Percentiles rank a stretch among this genome's conserved stretches.
phyloP scores from a whole-genome alignment of 2,329 filamentous ascomycete genomes.

The Fusarium duplospermum region DNA sequence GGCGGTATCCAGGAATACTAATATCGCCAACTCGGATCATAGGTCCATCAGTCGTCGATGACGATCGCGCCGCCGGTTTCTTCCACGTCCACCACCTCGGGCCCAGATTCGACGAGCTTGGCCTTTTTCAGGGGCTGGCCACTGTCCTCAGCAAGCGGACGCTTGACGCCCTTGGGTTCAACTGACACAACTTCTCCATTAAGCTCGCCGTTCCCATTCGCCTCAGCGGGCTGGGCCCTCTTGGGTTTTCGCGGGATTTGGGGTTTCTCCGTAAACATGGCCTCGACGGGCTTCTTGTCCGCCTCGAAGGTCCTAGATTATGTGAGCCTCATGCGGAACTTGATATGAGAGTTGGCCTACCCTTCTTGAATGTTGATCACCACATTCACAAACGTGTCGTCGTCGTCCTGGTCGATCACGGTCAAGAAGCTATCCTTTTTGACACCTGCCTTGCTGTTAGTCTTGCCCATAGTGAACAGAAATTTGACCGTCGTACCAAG shows the following conservation, averaged over 20 bases:
- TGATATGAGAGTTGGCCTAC: slow-evolving; percentile 54
- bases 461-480: neutral
- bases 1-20: slow-evolving; percentile 16
- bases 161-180: slow-evolving; percentile 57
- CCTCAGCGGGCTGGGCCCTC: slow-evolving; percentile 50
- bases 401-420: slow-evolving; percentile 84
- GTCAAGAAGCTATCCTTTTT: slow-evolving; percentile 81
- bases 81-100: slow-evolving; percentile 62
- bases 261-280: slow-evolving; percentile 56
- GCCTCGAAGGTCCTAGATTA: slow-evolving; percentile 54
- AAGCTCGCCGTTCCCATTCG: slow-evolving; percentile 53
- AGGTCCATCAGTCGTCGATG: slow-evolving; percentile 66
- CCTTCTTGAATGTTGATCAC: slow-evolving; percentile 75
- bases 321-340: slow-evolving; percentile 40
- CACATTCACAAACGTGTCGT: slow-evolving; percentile 81
- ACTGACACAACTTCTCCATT: slow-evolving; percentile 55
- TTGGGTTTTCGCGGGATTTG: slow-evolving; percentile 67
- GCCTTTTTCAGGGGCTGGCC: slow-evolving; percentile 61
- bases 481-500: slow-evolving; percentile 65
- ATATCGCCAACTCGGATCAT: slow-evolving; percentile 10
- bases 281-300: slow-evolving; percentile 67
- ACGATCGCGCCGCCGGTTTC: slow-evolving; percentile 72
- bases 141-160: slow-evolving; percentile 57
- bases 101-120: slow-evolving; percentile 53
- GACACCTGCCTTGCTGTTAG: slow-evolving; percentile 64